Conservation (phyloP, 345 rosid genomes). For the Salix caprea region DNA sequence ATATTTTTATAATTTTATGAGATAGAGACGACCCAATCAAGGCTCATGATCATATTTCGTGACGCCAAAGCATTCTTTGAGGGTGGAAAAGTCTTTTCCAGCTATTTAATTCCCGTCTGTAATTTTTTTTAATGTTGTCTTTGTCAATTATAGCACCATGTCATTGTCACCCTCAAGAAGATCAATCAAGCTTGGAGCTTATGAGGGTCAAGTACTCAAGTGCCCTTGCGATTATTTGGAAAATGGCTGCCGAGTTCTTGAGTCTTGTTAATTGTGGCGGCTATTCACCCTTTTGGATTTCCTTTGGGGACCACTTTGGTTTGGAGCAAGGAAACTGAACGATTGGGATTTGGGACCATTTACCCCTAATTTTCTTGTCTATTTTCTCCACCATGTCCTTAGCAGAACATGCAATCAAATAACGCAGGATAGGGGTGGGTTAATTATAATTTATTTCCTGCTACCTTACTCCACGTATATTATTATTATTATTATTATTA, state of each 20-base stretch:
- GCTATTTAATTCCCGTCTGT: neutral
- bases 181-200: neutral
- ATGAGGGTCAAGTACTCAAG: no score
- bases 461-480: no score
- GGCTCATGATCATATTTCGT: slow-evolving; percentile 7
- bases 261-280: slow-evolving; percentile 4
- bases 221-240: slow-evolving; percentile 13
- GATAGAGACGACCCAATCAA: neutral
- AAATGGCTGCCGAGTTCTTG: slow-evolving; percentile 8
- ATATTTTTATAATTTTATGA: neutral
- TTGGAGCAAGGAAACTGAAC: neutral
- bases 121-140: neutral
- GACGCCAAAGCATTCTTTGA: slow-evolving; percentile 8
- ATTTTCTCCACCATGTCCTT: no score
- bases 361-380: neutral
- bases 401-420: no score
- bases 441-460: no score
- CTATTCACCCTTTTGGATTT: neutral
- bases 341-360: neutral
- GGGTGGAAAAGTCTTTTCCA: no score
- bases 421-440: no score
- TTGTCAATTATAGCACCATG: neutral
- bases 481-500: no score
- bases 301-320: neutral
- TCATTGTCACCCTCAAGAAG: no score